These are phyloP conservation scores for Tagetes erecta DNA, from an alignment of 129 eudicot species.

Conservation along the genomic window DNA sequence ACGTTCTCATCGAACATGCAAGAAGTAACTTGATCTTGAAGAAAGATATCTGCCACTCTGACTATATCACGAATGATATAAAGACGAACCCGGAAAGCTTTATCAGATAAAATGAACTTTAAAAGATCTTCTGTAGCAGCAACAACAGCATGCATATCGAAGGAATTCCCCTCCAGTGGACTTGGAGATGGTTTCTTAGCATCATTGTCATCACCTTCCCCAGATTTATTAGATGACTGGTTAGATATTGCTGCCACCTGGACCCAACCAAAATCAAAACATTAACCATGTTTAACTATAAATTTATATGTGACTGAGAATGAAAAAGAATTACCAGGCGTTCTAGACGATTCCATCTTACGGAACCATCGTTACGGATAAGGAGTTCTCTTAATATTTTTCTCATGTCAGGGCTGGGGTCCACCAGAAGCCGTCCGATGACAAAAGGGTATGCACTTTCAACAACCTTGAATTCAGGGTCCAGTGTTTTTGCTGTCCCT, in stretches of 20 bases:
- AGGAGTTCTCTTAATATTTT: slow-evolving; percentile 85
- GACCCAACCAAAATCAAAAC: slow-evolving; percentile 14
- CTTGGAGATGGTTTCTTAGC: slow-evolving; percentile 40
- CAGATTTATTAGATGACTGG: slow-evolving; percentile 57
- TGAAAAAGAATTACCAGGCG: slow-evolving; percentile 52
- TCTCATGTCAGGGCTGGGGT: slow-evolving; percentile 97
- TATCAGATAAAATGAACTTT: slow-evolving; percentile 67
- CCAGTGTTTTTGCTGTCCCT: slow-evolving; percentile 95
- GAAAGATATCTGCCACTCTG: slow-evolving; percentile 66
- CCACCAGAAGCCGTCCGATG: slow-evolving; percentile 82
- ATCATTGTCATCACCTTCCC: slow-evolving; percentile 10
- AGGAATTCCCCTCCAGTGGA: slow-evolving; percentile 71
- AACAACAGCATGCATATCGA: slow-evolving; percentile 81
- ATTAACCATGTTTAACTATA: neutral
- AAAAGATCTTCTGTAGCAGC: slow-evolving; percentile 94
- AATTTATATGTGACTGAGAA: slow-evolving; percentile 3
- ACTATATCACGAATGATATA: slow-evolving; percentile 71
- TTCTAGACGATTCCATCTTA: slow-evolving; percentile 95
- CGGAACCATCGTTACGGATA: slow-evolving; percentile 89
- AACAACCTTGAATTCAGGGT: slow-evolving; percentile 91
- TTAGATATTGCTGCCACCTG: slow-evolving; percentile 90
- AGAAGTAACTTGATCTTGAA: slow-evolving; percentile 51
- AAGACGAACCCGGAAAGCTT: slow-evolving; percentile 87
- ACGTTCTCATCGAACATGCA: slow-evolving; percentile 38
- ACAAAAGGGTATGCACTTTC: slow-evolving; percentile 98